Conservation (phyloP, 179 eudicot genomes). For the Heliamphora pulchella region DNA sequence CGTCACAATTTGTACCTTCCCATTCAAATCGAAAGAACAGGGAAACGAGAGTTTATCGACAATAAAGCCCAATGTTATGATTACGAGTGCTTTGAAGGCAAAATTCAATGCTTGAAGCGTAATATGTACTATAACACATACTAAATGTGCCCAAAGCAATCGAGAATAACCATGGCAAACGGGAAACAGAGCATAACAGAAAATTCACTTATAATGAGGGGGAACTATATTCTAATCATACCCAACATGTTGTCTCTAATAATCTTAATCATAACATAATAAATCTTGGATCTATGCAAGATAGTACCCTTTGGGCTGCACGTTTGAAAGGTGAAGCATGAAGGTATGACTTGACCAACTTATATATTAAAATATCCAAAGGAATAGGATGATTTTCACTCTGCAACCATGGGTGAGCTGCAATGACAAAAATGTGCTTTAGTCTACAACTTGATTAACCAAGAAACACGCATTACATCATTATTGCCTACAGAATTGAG, state of each 20-base stretch:
- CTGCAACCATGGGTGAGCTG: constrained; percentile 95
- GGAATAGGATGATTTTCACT: constrained; percentile 67
- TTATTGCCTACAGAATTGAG: background rate
- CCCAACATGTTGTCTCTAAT: background rate
- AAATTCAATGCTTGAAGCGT: background rate
- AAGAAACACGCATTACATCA: background rate
- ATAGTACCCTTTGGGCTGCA: constrained; percentile 62
- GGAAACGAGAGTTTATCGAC: too few species aligned
- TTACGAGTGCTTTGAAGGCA: background rate
- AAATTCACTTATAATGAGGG: background rate
- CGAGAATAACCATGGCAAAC: background rate
- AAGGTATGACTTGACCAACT: constrained; percentile 64
- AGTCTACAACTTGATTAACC: constrained; percentile 1
- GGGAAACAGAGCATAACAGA: background rate
- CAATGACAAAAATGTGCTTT: constrained; percentile 20
- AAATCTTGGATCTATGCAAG: too few species aligned
- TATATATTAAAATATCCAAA: constrained; percentile 66
- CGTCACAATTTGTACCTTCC: background rate
- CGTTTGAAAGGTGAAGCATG: constrained; percentile 81
- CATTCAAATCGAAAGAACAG: background rate
- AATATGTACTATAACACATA: background rate
- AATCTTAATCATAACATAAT: background rate
- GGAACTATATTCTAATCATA: constrained; percentile 5
- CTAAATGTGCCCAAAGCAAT: background rate
- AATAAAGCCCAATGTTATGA: too few species aligned